Conservation (phyloP, 768 basidiomycete species). For the Gloeopeniophorella convolvens region DNA sequence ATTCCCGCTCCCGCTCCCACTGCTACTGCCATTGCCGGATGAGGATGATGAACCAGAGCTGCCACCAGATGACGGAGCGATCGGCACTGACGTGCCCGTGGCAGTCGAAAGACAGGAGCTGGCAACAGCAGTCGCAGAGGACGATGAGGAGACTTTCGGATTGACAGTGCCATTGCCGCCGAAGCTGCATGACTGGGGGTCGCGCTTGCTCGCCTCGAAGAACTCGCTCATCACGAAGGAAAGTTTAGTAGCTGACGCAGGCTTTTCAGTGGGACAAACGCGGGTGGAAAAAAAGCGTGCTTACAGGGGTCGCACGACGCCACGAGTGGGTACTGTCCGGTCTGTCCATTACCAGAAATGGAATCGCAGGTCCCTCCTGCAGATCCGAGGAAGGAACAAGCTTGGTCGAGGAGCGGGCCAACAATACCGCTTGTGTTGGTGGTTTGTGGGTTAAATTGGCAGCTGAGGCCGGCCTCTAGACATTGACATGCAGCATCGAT, state of each 20-base stretch:
- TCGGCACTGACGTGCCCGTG: slow-evolving; percentile 57
- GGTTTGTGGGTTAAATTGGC: slow-evolving; percentile 62
- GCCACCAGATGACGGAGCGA: slow-evolving; percentile 30
- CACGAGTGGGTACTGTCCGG: slow-evolving; percentile 70
- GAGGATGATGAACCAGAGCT: neutral
- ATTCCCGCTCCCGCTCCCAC: slow-evolving; percentile 25
- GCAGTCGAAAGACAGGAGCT: slow-evolving; percentile 64
- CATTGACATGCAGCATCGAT: slow-evolving; percentile 77
- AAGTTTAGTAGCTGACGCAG: slow-evolving; percentile 56
- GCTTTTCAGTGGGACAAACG: slow-evolving; percentile 9
- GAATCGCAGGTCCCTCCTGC: slow-evolving; percentile 55
- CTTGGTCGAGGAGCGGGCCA: slow-evolving; percentile 56
- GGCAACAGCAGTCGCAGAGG: slow-evolving; percentile 49
- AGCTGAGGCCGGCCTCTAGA: slow-evolving; percentile 59
- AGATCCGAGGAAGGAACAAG: slow-evolving; percentile 62
- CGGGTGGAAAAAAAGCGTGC: slow-evolving; percentile 1
- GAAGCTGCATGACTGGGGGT: slow-evolving; percentile 67
- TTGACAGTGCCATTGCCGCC: slow-evolving; percentile 80
- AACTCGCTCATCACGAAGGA: slow-evolving; percentile 79
- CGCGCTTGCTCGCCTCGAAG: slow-evolving; percentile 57
- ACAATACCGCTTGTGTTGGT: slow-evolving; percentile 53
- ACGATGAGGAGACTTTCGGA: slow-evolving; percentile 40
- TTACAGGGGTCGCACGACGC: slow-evolving; percentile 76
- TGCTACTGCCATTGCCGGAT: too few relatives aligned
- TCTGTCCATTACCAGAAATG: slow-evolving; percentile 65